Percentiles rank a stretch among this genome's conserved stretches.
phyloP scores from a whole-genome alignment of 2,329 filamentous ascomycete species.

The Fusarium napiforme region DNA sequence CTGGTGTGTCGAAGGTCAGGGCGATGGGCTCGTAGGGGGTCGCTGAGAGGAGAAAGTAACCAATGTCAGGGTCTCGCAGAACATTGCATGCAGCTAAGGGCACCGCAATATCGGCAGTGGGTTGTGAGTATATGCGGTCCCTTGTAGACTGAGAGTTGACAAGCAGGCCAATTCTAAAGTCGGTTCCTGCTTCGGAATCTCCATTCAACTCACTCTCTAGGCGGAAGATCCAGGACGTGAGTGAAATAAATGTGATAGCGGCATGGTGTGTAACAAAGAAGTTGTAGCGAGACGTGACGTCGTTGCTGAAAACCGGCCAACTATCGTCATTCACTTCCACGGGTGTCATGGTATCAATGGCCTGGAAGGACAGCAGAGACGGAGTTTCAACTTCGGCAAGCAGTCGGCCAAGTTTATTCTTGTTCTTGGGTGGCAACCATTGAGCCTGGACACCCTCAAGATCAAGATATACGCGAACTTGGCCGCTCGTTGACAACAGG shows the following conservation, averaged over 20 bases:
- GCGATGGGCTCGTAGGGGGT: constrained; percentile 68
- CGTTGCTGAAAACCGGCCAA: constrained; percentile 72
- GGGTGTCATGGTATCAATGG: constrained; percentile 67
- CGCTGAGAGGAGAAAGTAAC: constrained; percentile 70
- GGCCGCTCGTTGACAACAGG: constrained; percentile 69
- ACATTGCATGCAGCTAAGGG: constrained; percentile 65
- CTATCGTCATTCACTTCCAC: constrained; percentile 65
- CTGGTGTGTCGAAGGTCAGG: constrained; percentile 69
- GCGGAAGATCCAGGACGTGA: constrained; percentile 72
- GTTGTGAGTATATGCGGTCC: constrained; percentile 67
- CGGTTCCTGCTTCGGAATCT: constrained; percentile 66
- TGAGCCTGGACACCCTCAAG: constrained; percentile 72
- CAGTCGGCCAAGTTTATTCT: constrained; percentile 57
- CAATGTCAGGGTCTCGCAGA: constrained; percentile 70
- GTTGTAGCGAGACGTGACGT: constrained; percentile 70
- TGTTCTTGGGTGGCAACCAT: constrained; percentile 70
- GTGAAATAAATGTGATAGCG: constrained; percentile 69
- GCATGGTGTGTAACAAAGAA: constrained; percentile 72
- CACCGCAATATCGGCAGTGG: constrained; percentile 57
- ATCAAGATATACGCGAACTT: constrained; percentile 70
- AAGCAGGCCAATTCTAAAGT: constrained; percentile 70
- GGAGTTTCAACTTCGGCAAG: constrained; percentile 54
- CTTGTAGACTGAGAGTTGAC: constrained; percentile 68
- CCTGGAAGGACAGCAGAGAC: constrained; percentile 69
- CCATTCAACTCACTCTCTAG: constrained; percentile 69